Percentiles rank a stretch among this genome's conserved stretches.
Conservation (phyloP, 768 basidiomycete genomes). For the Flagelloscypha sp. region DNA sequence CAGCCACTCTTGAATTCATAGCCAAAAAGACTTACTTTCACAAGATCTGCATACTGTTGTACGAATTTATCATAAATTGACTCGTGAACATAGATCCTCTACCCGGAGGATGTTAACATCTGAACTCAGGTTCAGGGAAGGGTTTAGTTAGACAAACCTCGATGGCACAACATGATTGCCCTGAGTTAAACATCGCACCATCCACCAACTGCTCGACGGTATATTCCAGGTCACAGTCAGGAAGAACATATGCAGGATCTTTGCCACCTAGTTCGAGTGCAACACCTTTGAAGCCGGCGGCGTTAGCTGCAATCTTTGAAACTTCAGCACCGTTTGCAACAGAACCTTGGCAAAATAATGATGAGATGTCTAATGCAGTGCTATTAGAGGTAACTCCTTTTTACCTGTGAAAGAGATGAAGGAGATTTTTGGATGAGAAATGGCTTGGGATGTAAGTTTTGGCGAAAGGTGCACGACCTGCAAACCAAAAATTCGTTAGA, state of each 20-base stretch:
- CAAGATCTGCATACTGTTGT: slow-evolving; percentile 56
- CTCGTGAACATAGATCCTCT: slow-evolving; percentile 94
- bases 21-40: slow-evolving; percentile 43
- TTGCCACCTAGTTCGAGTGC: slow-evolving; percentile 93
- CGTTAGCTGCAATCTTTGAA: slow-evolving; percentile 57
- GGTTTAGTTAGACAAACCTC: slow-evolving; percentile 44
- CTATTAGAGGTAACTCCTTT: too few relatives aligned
- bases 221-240: slow-evolving; percentile 79
- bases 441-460: slow-evolving; percentile 46
- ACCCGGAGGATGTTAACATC: not conserved
- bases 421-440: slow-evolving; percentile 58
- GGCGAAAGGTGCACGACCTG: slow-evolving; percentile 73
- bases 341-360: too few relatives aligned
- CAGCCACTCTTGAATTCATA: not conserved
- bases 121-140: not conserved
- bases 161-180: slow-evolving; percentile 92
- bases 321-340: slow-evolving; percentile 73
- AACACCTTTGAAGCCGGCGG: slow-evolving; percentile 75
- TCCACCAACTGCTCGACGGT: slow-evolving; percentile 85
- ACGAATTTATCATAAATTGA: slow-evolving; percentile 76
- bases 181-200: slow-evolving; percentile 94
- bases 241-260: slow-evolving; percentile 91
- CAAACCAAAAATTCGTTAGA: too few relatives aligned
- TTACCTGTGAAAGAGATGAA: slow-evolving; percentile 90
- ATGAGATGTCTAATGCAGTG: too few relatives aligned